These are phyloP conservation scores for Stipa capillata DNA, from an alignment of 176 grass and related monocot genomes.

Conservation along the genomic window DNA sequence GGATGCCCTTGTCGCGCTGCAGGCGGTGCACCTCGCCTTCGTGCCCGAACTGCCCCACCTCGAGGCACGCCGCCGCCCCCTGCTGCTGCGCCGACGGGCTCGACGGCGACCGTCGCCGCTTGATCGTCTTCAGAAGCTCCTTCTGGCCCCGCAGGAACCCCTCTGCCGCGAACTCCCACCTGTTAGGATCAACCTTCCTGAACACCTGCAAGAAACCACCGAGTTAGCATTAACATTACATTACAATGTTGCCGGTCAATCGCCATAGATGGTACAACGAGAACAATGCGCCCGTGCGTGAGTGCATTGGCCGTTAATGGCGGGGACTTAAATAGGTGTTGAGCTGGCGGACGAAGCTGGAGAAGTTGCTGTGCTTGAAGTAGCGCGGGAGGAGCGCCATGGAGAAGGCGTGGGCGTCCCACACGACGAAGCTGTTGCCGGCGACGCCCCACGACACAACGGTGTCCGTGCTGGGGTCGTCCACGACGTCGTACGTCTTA, in stretches of 20 bases:
- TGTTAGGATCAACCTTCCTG: slow-evolving; percentile 78
- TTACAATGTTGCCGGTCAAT: neutral
- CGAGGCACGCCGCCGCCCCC: slow-evolving; percentile 35
- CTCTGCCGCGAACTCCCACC: slow-evolving; percentile 89
- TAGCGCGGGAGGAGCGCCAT: slow-evolving; percentile 55
- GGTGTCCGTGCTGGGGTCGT: slow-evolving; percentile 54
- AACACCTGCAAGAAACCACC: slow-evolving; percentile 46
- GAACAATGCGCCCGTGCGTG: neutral
- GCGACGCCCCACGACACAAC: slow-evolving; percentile 65
- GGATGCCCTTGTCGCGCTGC: slow-evolving; percentile 59
- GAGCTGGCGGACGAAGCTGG: slow-evolving; percentile 85
- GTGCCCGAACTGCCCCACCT: slow-evolving; percentile 71
- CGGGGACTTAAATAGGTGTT: slow-evolving; percentile 40
- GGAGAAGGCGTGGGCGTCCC: slow-evolving; percentile 71
- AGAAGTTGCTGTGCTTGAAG: slow-evolving; percentile 98
- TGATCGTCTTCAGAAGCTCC: slow-evolving; percentile 78
- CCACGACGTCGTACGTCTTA: slow-evolving; percentile 89
- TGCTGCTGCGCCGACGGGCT: slow-evolving; percentile 13
- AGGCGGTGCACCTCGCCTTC: slow-evolving; percentile 57
- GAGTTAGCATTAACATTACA: neutral
- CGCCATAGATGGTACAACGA: neutral
- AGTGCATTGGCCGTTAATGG: neutral
- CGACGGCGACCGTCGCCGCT: slow-evolving; percentile 38
- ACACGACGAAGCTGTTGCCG: slow-evolving; percentile 78
- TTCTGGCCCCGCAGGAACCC: slow-evolving; percentile 67